Base-by-base conservation (phyloP, 1,139 yeast genomes). In the Geotrichum bryndzae region DNA sequence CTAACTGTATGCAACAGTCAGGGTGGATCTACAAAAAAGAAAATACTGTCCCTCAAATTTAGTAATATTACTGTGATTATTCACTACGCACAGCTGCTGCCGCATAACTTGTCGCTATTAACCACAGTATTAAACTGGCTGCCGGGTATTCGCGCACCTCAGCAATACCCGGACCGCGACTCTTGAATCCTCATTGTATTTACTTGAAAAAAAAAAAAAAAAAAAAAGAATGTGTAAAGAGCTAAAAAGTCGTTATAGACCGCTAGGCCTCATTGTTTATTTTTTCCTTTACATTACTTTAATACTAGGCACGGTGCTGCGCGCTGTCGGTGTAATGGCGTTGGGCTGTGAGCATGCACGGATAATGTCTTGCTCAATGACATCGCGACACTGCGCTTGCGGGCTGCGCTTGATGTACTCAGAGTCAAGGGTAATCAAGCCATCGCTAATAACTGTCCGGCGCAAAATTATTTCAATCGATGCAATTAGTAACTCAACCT, bases 311-410 rank as follows among this genome's bases (percentile, higher is more conserved):
- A 35, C 13, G 4, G 41, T 5, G 41, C 41, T 35, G 13, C 41
- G 41, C n/a, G 13, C 10, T 35, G 51, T 46, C 11, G 51, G 11
- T 22, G 56, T 23, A 15, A 31, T 23, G 18, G 25, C 56, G 41
- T 48, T 56, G 31, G 58, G 58, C 35, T 33, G 35, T 45, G 54
- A 52, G 41, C 52, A 23, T 2, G 29, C 48, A 2, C 54, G 29
- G 55, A 57, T 18, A 45, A 58, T 58, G 35, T 58, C 60, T 15
- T 25, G 46, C 52, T 58, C 52, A 53, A 58, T 58, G n/a, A 53
- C 18, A 53, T 53, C 57, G 29, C 57, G 18, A 29, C 27, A 46
- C 27, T 35, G 31, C n/a, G 31, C 23, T n/a, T 11, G 35, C 23
- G 38, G 22, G 27, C 4, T 35, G 15, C 60, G 56, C 35, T 53